A percentile compares a stretch with the other conserved stretches of the same genome.
Conservation (phyloP, 495 filamentous ascomycete species). For the Trichocladium uniseriatum region DNA sequence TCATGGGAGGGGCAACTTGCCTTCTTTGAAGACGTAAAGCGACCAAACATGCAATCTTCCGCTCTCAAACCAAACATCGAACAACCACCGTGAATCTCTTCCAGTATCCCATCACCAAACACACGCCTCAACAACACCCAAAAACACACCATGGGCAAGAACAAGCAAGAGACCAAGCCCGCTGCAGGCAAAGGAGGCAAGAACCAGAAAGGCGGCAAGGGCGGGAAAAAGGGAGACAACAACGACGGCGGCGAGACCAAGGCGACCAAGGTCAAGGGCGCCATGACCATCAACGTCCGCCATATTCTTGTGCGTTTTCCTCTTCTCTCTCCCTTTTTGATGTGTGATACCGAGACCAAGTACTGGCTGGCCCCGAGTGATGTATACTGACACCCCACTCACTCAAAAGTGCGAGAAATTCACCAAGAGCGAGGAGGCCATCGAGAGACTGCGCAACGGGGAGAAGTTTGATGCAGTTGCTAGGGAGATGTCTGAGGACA, state of each 20-base stretch:
- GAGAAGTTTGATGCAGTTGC: conserved; percentile 86
- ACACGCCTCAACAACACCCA: not conserved
- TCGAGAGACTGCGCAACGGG: conserved; percentile 66
- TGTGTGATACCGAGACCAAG: not conserved
- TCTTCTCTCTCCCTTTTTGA: not conserved
- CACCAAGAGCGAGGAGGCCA: conserved; percentile 76
- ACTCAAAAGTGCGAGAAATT: conserved; percentile 69
- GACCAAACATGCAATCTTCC: no score
- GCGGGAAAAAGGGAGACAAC: not conserved
- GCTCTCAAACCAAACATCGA: not conserved
- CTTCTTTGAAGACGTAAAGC: no score
- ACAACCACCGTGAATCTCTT: not conserved
- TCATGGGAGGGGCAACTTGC: not conserved
- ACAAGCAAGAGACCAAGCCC: conserved; percentile 13
- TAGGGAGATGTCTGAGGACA: conserved; percentile 77
- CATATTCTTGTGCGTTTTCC: conserved; percentile 66
- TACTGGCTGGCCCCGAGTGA: no score
- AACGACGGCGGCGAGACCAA: conserved; percentile 3
- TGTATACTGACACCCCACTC: not conserved
- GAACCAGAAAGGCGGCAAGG: conserved; percentile 7
- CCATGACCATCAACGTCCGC: conserved; percentile 71
- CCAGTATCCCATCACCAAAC: not conserved
- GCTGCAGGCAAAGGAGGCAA: conserved; percentile 4
- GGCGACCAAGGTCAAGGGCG: conserved; percentile 47
- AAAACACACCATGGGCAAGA: conserved; percentile 17